Conservation (phyloP, 768 basidiomycete genomes). For the Tricholoma matsutake region DNA sequence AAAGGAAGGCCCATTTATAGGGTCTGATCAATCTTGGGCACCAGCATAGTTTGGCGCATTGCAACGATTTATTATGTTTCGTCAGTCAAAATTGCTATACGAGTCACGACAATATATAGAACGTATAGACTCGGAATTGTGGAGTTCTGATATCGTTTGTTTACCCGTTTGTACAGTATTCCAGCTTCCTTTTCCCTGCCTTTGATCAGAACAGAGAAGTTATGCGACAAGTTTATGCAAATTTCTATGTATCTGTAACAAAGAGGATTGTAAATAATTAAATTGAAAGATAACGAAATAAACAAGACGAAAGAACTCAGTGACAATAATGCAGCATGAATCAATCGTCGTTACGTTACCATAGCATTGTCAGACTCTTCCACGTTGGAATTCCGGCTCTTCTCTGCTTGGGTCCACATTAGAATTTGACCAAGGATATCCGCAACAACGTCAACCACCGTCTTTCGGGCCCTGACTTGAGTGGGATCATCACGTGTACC, state of each 20-base stretch:
- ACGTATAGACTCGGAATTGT: not conserved
- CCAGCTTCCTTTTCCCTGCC: not conserved
- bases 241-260: no score
- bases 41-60: not conserved
- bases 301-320: not conserved
- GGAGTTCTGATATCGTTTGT: not conserved
- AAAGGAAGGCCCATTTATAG: constrained; percentile 53
- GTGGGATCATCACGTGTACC: constrained; percentile 44
- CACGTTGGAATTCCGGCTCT: constrained; percentile 12
- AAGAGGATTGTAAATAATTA: not conserved
- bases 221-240: not conserved
- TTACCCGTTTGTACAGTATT: not conserved
- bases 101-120: not conserved
- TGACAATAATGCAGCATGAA: not conserved
- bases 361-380: constrained; percentile 9
- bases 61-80: not conserved
- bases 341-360: constrained; percentile 4
- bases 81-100: not conserved
- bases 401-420: constrained; percentile 42
- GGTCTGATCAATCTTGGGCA: constrained; percentile 27
- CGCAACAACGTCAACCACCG: constrained; percentile 35
- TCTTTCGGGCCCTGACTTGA: constrained; percentile 39
- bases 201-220: not conserved
- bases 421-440: constrained; percentile 41
- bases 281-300: not conserved